Evolutionary conservation across 2,329 filamentous ascomycete genomes (phyloP), one percentile per base, ranked within the genome.

Genomic region (Xylaria sp.): DNA sequence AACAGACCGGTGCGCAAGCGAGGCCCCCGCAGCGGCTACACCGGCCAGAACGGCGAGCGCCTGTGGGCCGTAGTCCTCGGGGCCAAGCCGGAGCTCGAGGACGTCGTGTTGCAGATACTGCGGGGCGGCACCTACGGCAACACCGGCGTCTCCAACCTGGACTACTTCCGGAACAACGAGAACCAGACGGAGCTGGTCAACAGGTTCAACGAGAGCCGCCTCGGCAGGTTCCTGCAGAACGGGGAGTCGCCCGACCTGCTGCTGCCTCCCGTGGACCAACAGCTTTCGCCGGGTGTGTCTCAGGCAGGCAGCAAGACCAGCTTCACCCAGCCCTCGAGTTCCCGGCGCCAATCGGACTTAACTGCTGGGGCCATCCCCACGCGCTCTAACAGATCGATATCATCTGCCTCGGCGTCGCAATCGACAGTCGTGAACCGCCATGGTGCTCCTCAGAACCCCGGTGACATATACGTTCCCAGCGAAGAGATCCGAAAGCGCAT

Each of bases 1-100:
- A 68, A 71, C 53, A 54, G 69, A 39, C 69, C 69, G n/a, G 62
- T 71, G 18, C 67, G 69, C 21, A 71, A 71, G 42, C 58, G 69
- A 39, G 69, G 69, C 19, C 69, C 69, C 38, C 65, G 69, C 8
- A 70, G 67, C 50, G 69, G 69, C 4, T 71, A 71, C 50, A 71
- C 69, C 13, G 66, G 68, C 20, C 69, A 71, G 63, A 68, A 69
- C 44, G 69, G 69, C 22, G 69, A 71, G 55, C 66, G 69, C 8
- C 55, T 71, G 2, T 71, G 67, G 68, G 63, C 67, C 20, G 59
- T 70, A 48, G 63, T 70, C 18, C 66, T 71, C n/a, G 64, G 68
- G 50, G 64, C 68, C 9, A 57, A 61, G 42, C 69, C 69, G 11
- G 66, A 69, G 11, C 54, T 71, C 8, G 69, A 71, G 47, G 69